Conservation (phyloP, 2,329 filamentous ascomycete genomes). For the Beauveria australis region DNA sequence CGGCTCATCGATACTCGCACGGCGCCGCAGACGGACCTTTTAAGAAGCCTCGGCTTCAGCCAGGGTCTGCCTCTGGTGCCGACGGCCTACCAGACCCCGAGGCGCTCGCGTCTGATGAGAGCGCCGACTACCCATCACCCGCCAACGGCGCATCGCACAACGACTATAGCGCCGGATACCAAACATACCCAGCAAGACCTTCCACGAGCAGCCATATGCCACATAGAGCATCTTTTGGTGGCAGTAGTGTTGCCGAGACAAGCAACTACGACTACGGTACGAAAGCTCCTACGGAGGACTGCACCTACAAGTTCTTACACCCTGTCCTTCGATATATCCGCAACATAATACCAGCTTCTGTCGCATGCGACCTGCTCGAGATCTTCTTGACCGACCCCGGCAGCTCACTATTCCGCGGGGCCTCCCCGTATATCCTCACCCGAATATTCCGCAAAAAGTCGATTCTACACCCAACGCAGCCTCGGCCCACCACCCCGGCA, state of each 20-base stretch:
- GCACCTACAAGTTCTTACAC: slow-evolving; percentile 32
- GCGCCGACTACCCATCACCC: slow-evolving; percentile 22
- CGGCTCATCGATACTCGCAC: not conserved
- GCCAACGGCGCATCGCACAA: slow-evolving; percentile 11
- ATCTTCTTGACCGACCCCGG: slow-evolving; percentile 38
- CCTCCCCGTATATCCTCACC: slow-evolving; percentile 40
- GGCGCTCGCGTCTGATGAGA: slow-evolving; percentile 20
- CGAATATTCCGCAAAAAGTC: slow-evolving; percentile 37
- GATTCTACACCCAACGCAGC: slow-evolving; percentile 30
- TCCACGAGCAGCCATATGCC: not conserved
- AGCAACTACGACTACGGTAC: slow-evolving; percentile 17
- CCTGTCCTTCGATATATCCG: slow-evolving; percentile 31
- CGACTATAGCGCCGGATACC: slow-evolving; percentile 14
- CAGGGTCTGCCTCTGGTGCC: not conserved
- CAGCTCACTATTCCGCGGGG: slow-evolving; percentile 33
- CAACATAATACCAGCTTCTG: slow-evolving; percentile 29
- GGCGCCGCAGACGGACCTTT: not conserved
- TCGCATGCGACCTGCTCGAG: slow-evolving; percentile 40
- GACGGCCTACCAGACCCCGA: slow-evolving; percentile 15
- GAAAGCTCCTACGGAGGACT: slow-evolving; percentile 22
- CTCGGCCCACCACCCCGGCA: slow-evolving; percentile 34
- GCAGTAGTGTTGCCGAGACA: not conserved
- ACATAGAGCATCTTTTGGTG: not conserved
- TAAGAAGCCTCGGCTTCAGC: not conserved
- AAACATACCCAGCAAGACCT: not conserved